Evolutionary conservation across 169 alveolate genomes (phyloP), one percentile per base, ranked within the genome.

Genomic region (Theileria orientalis): DNA sequence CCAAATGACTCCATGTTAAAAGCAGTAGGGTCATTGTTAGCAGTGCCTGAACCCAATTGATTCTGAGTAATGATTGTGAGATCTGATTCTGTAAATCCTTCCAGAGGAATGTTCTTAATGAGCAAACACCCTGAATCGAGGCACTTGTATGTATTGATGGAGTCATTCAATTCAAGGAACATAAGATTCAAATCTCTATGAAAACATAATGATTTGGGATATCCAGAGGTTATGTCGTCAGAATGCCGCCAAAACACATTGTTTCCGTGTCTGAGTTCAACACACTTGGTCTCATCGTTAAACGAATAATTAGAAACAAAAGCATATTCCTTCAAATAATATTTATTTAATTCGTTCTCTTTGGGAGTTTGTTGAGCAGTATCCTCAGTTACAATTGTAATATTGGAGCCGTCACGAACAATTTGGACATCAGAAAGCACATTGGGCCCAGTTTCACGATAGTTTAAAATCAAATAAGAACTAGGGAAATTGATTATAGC

Each of bases 31-130:
- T 47, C 57, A 47, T 47, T 47, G 11, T 6, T n/a, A 5, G 30
- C 57, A 47, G 57, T 8, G 6, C 21, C 23, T 6, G 16, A 8
- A n/a, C n/a, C n/a, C 57, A 47, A n/a, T 21, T 47, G 30, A 47
- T 47, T 47, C 14, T 47, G 30, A 47, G 57, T 47, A n/a, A 47
- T 27, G 21, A 47, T n/a, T 47, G 57, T 47, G 57, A 47, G 57
- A n/a, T 11, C 21, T 47, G 57, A 47, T n/a, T 47, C 21, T 3
- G 57, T 5, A 11, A 47, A 47, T 6, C 57, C 57, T n/a, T 47
- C 57, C 16, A 47, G 57, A n/a, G 57, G 11, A 11, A n/a, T n/a
- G 7, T 47, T 47, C 21, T 3, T 5, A 47, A 47, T 47, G 14
- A 9, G 3, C 11, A 47, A 3, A 47, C 57, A 47, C 21, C 14